These are phyloP conservation scores for Globisporangium recalcitrans DNA, from an alignment of 352 stramenopile genomes.

Conservation along the genomic window DNA sequence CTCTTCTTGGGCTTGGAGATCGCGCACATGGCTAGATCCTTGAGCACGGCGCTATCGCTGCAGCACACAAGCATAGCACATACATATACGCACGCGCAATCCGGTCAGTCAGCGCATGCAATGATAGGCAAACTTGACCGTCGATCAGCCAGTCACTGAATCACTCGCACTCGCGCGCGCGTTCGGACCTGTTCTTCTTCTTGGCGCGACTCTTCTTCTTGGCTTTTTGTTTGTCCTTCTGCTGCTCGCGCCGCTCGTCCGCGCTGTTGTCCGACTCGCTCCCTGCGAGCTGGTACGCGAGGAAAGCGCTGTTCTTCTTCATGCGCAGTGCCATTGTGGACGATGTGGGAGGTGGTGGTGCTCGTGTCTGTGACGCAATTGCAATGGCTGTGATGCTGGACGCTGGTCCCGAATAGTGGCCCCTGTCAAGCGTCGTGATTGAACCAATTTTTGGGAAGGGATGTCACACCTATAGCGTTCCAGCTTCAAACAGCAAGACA, in stretches of 20 bases:
- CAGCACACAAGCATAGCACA: conserved; percentile 4
- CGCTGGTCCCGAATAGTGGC: no score
- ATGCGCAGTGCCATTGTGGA: conserved; percentile 12
- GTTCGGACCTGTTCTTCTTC: conserved; percentile 61
- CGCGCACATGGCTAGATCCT: conserved; percentile 68
- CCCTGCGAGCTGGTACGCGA: conserved; percentile 44
- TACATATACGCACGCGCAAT: neutral
- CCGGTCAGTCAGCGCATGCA: neutral
- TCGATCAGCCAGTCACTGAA: neutral
- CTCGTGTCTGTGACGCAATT: conserved; percentile 7
- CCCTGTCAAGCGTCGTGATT: no score
- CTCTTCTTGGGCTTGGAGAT: conserved; percentile 59
- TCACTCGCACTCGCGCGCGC: neutral
- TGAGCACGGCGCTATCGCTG: conserved; percentile 60
- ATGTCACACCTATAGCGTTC: no score
- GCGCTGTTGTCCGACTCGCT: conserved; percentile 48
- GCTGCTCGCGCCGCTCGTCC: conserved; percentile 49
- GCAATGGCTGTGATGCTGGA: neutral
- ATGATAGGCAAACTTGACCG: neutral
- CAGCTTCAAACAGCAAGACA: no score
- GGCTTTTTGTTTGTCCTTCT: conserved; percentile 55
- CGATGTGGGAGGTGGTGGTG: neutral
- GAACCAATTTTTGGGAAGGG: no score
- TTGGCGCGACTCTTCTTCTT: conserved; percentile 73
- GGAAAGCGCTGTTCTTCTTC: conserved; percentile 69